Conservation (phyloP, 148 eudicot genomes). For the Camellia lanceoleosa region DNA sequence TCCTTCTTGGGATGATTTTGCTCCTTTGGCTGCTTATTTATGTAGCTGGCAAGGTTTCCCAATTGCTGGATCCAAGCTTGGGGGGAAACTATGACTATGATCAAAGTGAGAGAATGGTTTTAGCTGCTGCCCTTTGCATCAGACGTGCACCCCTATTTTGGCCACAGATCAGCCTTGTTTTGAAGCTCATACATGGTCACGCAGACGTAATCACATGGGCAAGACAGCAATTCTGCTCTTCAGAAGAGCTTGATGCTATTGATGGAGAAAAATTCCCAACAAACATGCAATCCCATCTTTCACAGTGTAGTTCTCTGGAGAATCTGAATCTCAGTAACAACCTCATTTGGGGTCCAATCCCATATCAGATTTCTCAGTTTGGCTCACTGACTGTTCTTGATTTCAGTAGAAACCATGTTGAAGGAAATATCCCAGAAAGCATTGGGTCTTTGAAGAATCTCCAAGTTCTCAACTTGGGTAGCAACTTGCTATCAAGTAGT, state of each 20-base stretch:
- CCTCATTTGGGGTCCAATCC: too few species aligned
- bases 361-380: too few species aligned
- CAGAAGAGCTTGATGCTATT: conserved; percentile 33
- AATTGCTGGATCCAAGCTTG: conserved; percentile 55
- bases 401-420: too few species aligned
- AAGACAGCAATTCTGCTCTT: conserved; percentile 41
- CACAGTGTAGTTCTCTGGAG: too few species aligned
- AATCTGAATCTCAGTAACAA: too few species aligned
- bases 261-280: conserved; percentile 53
- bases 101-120: conserved; percentile 66
- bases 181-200: conserved; percentile 77
- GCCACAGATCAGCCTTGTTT: conserved; percentile 69
- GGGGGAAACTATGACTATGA: conserved; percentile 44
- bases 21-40: too few species aligned
- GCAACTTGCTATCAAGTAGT: conserved; percentile 69
- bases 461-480: conserved; percentile 59
- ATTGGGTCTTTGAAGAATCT: conserved; percentile 56
- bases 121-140: conserved; percentile 82
- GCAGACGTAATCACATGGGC: conserved; percentile 60
- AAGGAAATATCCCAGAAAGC: conserved; percentile 66
- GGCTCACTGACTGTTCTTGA: too few species aligned
- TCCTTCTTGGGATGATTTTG: too few species aligned
- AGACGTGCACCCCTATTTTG: conserved; percentile 70
- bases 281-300: conserved; percentile 61
- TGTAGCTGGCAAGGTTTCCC: conserved; percentile 50